Evolutionary conservation across 2,329 filamentous ascomycete species (phyloP), one percentile per base, ranked within the genome.

Genomic region (Verticillium alfalfae): DNA sequence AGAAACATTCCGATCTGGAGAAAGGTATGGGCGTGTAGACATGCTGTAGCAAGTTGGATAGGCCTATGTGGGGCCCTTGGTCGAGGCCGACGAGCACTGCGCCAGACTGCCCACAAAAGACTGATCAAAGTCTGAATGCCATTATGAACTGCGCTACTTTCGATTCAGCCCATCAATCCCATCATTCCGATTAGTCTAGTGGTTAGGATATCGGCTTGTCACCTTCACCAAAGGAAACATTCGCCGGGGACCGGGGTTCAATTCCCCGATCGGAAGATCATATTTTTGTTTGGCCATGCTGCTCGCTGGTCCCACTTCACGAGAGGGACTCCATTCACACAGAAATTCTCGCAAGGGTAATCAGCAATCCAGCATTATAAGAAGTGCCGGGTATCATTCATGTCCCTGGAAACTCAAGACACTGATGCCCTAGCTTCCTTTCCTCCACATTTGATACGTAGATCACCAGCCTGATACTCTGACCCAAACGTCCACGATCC

Each of bases 401-500:
- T 31, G 26, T 31, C 26, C 26, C 26, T 5, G 26, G 26, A 31
- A 31, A 31, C 26, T 31, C 26, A 31, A 31, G 3, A 31, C 26
- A 31, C 26, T 31, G 26, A 4, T 31, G 4, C 26, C 26, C 5
- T 31, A 31, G 26, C 26, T 31, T 31, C 26, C 26, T 5, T 26
- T 39, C 15, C 38, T 39, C 38, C 5, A 12, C 16, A 8, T 1
- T 45, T n/a, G 8, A 45, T 1, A 16, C 18, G 15, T 8, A 45
- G 15, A n/a, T 56, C 63, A 73, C 71, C 71, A 88, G 0, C 85
- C 85, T 58, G 82, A 76, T 68, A 83, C 85, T 57, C 86, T 75
- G 9, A 82, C 74, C 85, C 86, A 89, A 13, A 88, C 78, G 74
- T 89, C 87, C 15, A 84, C 75, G 34, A 80, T 74, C 3, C 75